These are phyloP conservation scores for Pulveroboletus sp. DNA, from an alignment of 768 basidiomycete genomes.

Conservation along the genomic window DNA sequence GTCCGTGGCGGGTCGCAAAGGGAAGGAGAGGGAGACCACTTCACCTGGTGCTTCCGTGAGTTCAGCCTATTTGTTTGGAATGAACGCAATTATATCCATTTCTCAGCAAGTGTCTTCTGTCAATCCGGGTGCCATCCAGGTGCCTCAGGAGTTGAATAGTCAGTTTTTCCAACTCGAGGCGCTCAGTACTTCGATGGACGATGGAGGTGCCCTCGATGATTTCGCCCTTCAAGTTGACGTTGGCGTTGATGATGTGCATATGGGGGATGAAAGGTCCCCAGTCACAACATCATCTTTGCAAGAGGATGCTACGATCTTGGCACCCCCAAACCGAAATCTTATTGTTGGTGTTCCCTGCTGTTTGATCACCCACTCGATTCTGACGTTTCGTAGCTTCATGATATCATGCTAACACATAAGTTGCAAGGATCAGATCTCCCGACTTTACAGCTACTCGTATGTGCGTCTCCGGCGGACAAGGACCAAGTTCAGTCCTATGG, in stretches of 20 bases:
- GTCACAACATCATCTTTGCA: slow-evolving; percentile 19
- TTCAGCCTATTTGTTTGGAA: not conserved
- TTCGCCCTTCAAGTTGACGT: slow-evolving; percentile 12
- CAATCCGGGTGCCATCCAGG: slow-evolving; percentile 26
- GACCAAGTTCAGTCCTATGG: slow-evolving; percentile 36
- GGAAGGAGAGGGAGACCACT: slow-evolving; percentile 17
- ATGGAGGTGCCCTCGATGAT: slow-evolving; percentile 9
- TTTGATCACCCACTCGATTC: not conserved
- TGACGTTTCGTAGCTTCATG: slow-evolving; percentile 45
- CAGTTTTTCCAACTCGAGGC: slow-evolving; percentile 20
- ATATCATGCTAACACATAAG: slow-evolving; percentile 58
- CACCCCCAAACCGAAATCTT: slow-evolving; percentile 48
- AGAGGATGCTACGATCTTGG: slow-evolving; percentile 32
- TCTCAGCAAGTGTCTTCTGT: slow-evolving; percentile 10
- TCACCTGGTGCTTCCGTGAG: slow-evolving; percentile 7
- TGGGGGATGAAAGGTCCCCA: slow-evolving; percentile 26
- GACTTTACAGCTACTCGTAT: slow-evolving; percentile 54
- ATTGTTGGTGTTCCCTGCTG: slow-evolving; percentile 41
- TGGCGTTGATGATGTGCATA: slow-evolving; percentile 35
- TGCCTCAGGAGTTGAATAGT: slow-evolving; percentile 5
- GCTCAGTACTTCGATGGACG: slow-evolving; percentile 14
- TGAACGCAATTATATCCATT: not conserved
- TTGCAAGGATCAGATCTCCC: slow-evolving; percentile 34
- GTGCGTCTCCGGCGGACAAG: slow-evolving; percentile 28
- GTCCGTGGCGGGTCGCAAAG: slow-evolving; percentile 11